phyloP scores from a whole-genome alignment of 2,329 filamentous ascomycete genomes.

The Sclerotinia spermophila region DNA sequence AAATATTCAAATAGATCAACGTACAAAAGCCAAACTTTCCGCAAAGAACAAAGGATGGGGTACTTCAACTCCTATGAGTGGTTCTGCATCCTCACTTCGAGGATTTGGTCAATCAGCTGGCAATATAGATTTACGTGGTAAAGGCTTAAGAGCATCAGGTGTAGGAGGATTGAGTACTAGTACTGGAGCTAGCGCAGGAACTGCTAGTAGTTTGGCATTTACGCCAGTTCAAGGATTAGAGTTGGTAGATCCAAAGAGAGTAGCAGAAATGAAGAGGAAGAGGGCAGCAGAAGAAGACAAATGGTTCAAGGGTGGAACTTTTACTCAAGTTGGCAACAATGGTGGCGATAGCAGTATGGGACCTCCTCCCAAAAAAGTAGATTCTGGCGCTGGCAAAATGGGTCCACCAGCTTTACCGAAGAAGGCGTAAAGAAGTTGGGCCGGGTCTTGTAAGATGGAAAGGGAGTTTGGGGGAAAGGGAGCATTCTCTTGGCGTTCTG shows the following conservation, averaged over 20 bases:
- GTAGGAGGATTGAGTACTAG: slow-evolving; percentile 59
- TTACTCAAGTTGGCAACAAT: slow-evolving; percentile 74
- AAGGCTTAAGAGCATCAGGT: slow-evolving; percentile 71
- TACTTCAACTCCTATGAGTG: slow-evolving; percentile 58
- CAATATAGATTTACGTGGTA: slow-evolving; percentile 68
- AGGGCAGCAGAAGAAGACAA: slow-evolving; percentile 90
- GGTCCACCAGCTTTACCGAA: slow-evolving; percentile 35
- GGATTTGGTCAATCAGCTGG: slow-evolving; percentile 65
- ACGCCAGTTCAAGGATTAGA: slow-evolving; percentile 93
- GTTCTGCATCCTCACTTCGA: slow-evolving; percentile 76
- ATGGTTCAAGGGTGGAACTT: slow-evolving; percentile 97
- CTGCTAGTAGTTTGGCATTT: slow-evolving; percentile 83
- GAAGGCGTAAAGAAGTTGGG: neutral
- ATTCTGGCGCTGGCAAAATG: slow-evolving; percentile 57
- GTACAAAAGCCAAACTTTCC: slow-evolving; percentile 87
- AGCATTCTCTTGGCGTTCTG: neutral
- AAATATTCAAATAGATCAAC: slow-evolving; percentile 83
- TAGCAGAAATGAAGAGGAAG: slow-evolving; percentile 84
- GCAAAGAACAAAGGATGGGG: slow-evolving; percentile 98
- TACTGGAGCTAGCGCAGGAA: slow-evolving; percentile 62
- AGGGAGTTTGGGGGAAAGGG: neutral
- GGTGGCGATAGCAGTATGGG: slow-evolving; percentile 64
- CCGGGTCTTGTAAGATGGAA: neutral
- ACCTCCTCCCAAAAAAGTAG: slow-evolving; percentile 72
- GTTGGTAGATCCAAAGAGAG: slow-evolving; percentile 87